A percentile compares a stretch with the other conserved stretches of the same genome.
Evolutionary conservation across 345 rosid genomes (phyloP).

Genomic region (Salix dunnii): DNA sequence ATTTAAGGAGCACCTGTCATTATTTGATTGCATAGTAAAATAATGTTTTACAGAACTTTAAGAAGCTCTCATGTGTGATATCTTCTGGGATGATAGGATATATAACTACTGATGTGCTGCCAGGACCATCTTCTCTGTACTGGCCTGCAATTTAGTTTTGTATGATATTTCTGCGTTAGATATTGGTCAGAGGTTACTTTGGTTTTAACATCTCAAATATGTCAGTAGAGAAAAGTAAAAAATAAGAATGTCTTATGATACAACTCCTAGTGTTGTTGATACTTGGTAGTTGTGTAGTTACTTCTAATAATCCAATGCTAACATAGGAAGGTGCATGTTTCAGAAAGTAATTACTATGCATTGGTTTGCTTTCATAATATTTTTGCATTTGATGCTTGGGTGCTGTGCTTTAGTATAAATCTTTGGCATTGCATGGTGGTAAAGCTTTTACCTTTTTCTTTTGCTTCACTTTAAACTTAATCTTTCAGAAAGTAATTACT

Average conservation of each 20-base stretch:
- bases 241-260: no score
- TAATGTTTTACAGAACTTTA: background rate
- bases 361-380: background rate
- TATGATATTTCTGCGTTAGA: background rate
- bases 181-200: background rate
- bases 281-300: background rate
- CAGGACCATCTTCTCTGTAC: background rate
- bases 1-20: background rate
- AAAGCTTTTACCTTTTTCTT: constrained; percentile 5
- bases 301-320: background rate
- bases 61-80: background rate
- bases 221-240: background rate
- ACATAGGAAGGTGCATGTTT: background rate
- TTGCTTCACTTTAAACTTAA: background rate
- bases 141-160: background rate
- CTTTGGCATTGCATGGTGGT: constrained; percentile 2
- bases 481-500: no score
- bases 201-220: background rate
- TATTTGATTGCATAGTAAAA: background rate
- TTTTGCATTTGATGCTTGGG: background rate
- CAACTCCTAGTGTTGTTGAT: background rate
- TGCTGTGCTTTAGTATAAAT: constrained; percentile 3
- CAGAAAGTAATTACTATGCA: background rate
- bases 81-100: background rate
- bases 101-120: background rate